These are phyloP conservation scores for Fraxinus excelsior DNA, from an alignment of 257 asterid genomes.

Conservation along the genomic window DNA sequence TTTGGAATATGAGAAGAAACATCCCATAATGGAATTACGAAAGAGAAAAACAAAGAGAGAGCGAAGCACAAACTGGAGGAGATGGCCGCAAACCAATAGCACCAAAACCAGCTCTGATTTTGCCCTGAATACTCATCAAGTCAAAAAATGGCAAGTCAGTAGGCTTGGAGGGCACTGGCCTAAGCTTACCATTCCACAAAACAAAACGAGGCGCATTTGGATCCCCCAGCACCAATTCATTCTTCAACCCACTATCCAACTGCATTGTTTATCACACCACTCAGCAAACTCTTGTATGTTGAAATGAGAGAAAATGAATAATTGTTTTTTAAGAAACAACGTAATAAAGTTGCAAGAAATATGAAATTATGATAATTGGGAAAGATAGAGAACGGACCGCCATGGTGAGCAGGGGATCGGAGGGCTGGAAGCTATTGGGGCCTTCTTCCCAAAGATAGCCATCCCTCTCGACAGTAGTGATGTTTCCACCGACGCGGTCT, in stretches of 20 bases:
- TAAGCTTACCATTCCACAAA: conserved; percentile 84
- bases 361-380: neutral
- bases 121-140: conserved; percentile 82
- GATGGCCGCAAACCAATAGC: conserved; percentile 90
- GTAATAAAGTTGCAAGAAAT: neutral
- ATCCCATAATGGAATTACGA: neutral
- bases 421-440: conserved; percentile 97
- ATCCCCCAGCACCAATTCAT: conserved; percentile 90
- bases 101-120: conserved; percentile 95
- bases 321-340: neutral
- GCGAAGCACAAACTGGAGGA: conserved; percentile 72
- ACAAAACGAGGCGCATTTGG: conserved; percentile 93
- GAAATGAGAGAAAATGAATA: neutral
- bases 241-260: conserved; percentile 85
- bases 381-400: conserved; percentile 40
- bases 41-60: conserved; percentile 10
- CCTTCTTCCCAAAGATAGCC: conserved; percentile 99
- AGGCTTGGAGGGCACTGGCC: conserved; percentile 81
- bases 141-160: conserved; percentile 85
- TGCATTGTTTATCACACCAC: conserved; percentile 16
- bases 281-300: neutral
- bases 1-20: conserved; percentile 35
- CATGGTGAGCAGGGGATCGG: conserved; percentile 85
- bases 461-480: conserved; percentile 75
- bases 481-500: conserved; percentile 91